These are phyloP conservation scores for Cercospora sp. DNA, from an alignment of 2,329 filamentous ascomycete species.

Conservation along the genomic window DNA sequence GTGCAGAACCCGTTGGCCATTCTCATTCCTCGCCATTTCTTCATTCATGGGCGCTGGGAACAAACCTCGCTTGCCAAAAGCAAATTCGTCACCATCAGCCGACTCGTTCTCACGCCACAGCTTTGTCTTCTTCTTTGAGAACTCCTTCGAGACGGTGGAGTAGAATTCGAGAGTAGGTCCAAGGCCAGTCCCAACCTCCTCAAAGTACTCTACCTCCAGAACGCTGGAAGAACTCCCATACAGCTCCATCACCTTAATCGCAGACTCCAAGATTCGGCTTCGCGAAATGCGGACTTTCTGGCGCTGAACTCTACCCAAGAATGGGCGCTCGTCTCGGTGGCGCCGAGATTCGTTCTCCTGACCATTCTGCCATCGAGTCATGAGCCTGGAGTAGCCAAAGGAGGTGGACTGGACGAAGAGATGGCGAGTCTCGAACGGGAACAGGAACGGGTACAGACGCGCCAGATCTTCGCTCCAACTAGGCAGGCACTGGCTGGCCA, in stretches of 20 bases:
- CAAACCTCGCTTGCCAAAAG: conserved; percentile 78
- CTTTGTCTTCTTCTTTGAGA: conserved; percentile 94
- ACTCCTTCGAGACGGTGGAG: conserved; percentile 94
- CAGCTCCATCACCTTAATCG: conserved; percentile 97
- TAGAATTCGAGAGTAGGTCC: conserved; percentile 98
- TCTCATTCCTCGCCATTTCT: conserved; percentile 69
- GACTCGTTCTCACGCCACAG: conserved; percentile 92
- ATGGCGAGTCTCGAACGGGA: conserved; percentile 96
- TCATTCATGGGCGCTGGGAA: conserved; percentile 90
- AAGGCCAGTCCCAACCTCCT: conserved; percentile 94
- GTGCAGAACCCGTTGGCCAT: conserved; percentile 83
- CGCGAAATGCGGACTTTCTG: conserved; percentile 98
- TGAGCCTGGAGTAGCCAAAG: conserved; percentile 94
- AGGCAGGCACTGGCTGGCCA: conserved; percentile 93
- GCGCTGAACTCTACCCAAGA: conserved; percentile 84
- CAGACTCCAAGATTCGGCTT: conserved; percentile 91
- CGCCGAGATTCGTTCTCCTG: conserved; percentile 81
- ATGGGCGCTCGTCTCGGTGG: conserved; percentile 82
- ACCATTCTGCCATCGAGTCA: conserved; percentile 95
- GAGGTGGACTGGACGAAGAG: conserved; percentile 97
- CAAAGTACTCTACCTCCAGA: conserved; percentile 96
- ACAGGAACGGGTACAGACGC: conserved; percentile 90
- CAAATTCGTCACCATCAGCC: conserved; percentile 71
- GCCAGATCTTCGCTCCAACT: conserved; percentile 95
- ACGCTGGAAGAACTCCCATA: conserved; percentile 97